phyloP scores from a whole-genome alignment of 371 early-diverging fungal species.

The Smittium culicis region DNA sequence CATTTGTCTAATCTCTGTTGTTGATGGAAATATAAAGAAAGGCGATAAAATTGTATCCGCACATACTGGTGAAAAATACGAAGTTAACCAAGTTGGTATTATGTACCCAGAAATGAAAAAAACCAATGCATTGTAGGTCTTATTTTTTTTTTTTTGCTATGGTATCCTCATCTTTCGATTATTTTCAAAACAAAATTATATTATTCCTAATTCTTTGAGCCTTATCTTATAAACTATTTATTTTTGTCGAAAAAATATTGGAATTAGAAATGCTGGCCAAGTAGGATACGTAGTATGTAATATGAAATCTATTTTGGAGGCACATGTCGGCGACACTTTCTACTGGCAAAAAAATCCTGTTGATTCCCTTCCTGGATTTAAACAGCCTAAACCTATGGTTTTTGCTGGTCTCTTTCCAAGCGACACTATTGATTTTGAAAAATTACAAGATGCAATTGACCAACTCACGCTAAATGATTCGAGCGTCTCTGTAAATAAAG shows the following conservation, averaged over 20 bases:
- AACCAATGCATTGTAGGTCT: conserved; percentile 53
- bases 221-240: not conserved
- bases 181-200: not conserved
- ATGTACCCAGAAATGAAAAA: conserved; percentile 82
- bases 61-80: conserved; percentile 62
- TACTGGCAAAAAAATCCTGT: conserved; percentile 46
- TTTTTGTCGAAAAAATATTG: conserved; percentile 19
- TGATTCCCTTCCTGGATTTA: conserved; percentile 74
- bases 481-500: conserved; percentile 74
- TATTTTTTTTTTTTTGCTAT: conserved; percentile 9
- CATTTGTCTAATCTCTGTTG: conserved; percentile 76
- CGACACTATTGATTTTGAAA: conserved; percentile 72
- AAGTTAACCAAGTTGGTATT: conserved; percentile 84
- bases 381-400: conserved; percentile 73
- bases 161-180: no score
- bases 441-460: conserved; percentile 77
- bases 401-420: conserved; percentile 91
- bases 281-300: conserved; percentile 86
- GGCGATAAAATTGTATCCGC: conserved; percentile 74
- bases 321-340: conserved; percentile 94
- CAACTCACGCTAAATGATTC: conserved; percentile 89
- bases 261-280: conserved; percentile 78
- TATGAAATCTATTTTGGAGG: conserved; percentile 86
- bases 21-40: conserved; percentile 59
- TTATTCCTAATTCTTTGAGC: conserved; percentile 4